Conservation (phyloP, 2,329 filamentous ascomycete species). For the Colletotrichum spaethianum region DNA sequence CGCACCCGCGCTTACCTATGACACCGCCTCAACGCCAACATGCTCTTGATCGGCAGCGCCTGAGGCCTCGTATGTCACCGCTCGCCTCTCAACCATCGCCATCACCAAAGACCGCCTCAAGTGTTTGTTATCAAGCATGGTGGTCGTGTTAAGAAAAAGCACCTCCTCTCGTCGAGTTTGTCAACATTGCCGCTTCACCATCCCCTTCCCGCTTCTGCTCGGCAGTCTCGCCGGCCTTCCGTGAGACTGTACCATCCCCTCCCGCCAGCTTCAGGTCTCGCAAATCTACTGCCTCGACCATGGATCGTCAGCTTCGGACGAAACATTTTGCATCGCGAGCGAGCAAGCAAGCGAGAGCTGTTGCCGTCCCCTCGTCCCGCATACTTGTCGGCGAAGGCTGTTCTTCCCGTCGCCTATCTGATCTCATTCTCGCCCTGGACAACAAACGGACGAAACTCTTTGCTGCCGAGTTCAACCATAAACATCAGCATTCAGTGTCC, state of each 20-base stretch:
- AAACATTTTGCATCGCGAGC: not conserved
- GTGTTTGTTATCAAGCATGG: not conserved
- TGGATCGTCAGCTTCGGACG: not conserved
- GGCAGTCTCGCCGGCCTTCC: not conserved
- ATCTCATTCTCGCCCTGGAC: not conserved
- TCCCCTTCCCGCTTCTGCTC: too few relatives aligned
- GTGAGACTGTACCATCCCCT: not conserved
- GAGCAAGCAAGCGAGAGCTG: constrained; percentile 11
- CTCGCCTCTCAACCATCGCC: not conserved
- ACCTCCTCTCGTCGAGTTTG: not conserved
- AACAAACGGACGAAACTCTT: constrained; percentile 5
- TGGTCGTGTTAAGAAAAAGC: not conserved
- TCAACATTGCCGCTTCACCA: too few relatives aligned
- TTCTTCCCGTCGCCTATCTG: constrained; percentile 17
- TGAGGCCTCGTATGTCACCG: too few relatives aligned
- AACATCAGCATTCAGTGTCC: not conserved
- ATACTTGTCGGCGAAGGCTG: constrained; percentile 26
- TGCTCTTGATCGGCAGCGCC: constrained; percentile 17
- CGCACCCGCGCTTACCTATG: not conserved
- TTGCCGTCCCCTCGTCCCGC: constrained; percentile 1
- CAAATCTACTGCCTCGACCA: not conserved
- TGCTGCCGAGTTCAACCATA: not conserved
- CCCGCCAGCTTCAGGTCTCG: not conserved
- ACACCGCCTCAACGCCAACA: constrained; percentile 15
- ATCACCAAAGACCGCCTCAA: not conserved